A percentile compares a stretch with the other conserved stretches of the same genome.
phyloP scores from a whole-genome alignment of 148 eudicot species.

The Oxyria digyna region DNA sequence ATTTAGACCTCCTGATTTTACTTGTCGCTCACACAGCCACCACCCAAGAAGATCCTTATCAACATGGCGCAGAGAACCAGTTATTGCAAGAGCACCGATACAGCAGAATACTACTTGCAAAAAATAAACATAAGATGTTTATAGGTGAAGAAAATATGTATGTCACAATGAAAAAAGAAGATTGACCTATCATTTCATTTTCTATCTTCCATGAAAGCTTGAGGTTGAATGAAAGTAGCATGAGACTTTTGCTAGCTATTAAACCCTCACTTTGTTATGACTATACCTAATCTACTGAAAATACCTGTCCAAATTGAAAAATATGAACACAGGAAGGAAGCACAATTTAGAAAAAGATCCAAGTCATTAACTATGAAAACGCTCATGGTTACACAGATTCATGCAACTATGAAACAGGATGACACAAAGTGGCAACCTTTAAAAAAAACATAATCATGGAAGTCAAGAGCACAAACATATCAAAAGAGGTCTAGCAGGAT shows the following conservation, averaged over 20 bases:
- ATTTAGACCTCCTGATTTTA: conserved; percentile 85
- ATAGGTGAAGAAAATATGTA: neutral
- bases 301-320: too few species aligned
- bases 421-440: neutral
- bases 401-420: neutral
- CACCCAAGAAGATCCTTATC: conserved; percentile 97
- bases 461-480: too few species aligned
- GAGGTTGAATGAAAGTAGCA: neutral
- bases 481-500: neutral
- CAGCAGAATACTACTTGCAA: conserved; percentile 77
- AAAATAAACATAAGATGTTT: neutral
- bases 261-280: neutral
- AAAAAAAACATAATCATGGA: too few species aligned
- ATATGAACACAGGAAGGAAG: too few species aligned
- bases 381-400: neutral
- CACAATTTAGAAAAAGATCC: too few species aligned
- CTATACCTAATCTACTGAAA: neutral
- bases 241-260: neutral
- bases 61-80: conserved; percentile 69
- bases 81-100: conserved; percentile 86
- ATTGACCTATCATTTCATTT: neutral
- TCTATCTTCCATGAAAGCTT: too few species aligned
- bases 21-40: conserved; percentile 98
- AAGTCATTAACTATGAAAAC: neutral
- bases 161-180: neutral